These are phyloP conservation scores for Cercophora newfieldiana DNA, from an alignment of 495 filamentous ascomycete genomes.

Conservation along the genomic window DNA sequence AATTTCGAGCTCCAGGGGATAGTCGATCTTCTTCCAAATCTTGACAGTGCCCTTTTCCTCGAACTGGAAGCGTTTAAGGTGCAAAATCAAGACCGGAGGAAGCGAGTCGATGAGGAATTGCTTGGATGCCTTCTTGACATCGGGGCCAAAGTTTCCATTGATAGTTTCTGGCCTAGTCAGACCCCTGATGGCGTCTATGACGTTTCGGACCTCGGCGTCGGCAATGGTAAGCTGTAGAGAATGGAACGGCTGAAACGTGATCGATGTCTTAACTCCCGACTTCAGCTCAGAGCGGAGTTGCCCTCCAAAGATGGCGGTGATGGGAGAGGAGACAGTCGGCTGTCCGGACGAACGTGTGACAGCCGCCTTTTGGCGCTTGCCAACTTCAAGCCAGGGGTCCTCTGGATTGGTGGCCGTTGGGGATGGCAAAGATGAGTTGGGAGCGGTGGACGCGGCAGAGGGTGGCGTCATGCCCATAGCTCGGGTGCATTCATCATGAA, in stretches of 20 bases:
- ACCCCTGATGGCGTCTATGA: slow-evolving; percentile 84
- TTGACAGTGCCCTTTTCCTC: slow-evolving; percentile 94
- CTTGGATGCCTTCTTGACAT: slow-evolving; percentile 78
- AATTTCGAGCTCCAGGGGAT: slow-evolving; percentile 91
- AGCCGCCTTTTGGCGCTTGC: slow-evolving; percentile 82
- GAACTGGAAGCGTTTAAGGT: slow-evolving; percentile 97
- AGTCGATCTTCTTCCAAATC: slow-evolving; percentile 97
- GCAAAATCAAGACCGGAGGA: slow-evolving; percentile 89
- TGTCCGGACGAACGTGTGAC: slow-evolving; percentile 86
- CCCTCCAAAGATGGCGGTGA: slow-evolving; percentile 93
- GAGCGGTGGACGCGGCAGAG: slow-evolving; percentile 42
- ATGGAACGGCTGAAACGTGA: slow-evolving; percentile 91
- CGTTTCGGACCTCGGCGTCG: slow-evolving; percentile 78
- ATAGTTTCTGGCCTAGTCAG: slow-evolving; percentile 81
- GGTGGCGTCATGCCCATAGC: slow-evolving; percentile 61
- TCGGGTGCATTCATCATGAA: slow-evolving; percentile 87
- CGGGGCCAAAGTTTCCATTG: slow-evolving; percentile 82
- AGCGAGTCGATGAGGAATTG: slow-evolving; percentile 93
- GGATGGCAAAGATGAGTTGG: slow-evolving; percentile 40
- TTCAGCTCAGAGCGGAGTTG: slow-evolving; percentile 86
- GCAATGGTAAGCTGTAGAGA: slow-evolving; percentile 94
- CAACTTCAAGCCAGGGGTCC: slow-evolving; percentile 89
- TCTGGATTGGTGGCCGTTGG: slow-evolving; percentile 37
- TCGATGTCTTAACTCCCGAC: slow-evolving; percentile 82
- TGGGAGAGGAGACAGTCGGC: slow-evolving; percentile 69